These are phyloP conservation scores for Violaceomyces palustris DNA, from an alignment of 1,284 basidiomycete genomes.

Conservation along the genomic window DNA sequence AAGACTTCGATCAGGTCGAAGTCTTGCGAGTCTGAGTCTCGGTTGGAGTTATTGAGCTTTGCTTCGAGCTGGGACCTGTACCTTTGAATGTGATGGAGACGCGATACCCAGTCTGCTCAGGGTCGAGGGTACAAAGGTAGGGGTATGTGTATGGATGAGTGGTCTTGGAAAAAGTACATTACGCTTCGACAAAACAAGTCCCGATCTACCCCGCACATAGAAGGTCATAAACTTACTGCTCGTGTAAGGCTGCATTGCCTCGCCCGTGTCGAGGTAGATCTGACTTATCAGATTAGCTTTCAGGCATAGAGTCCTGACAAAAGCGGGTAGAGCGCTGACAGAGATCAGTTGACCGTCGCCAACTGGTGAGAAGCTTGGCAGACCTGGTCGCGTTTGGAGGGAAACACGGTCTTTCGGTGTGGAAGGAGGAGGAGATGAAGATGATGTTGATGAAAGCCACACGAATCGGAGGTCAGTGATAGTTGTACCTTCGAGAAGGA, in stretches of 20 bases:
- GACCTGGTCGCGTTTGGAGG: constrained; percentile 41
- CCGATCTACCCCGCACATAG: not conserved
- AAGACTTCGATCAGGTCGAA: too few species aligned
- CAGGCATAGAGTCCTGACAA: constrained; percentile 47
- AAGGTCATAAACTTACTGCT: constrained; percentile 41
- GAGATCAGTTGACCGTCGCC: constrained; percentile 48
- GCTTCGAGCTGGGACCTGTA: too few species aligned
- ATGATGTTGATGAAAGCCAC: too few species aligned
- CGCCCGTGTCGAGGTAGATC: constrained; percentile 48
- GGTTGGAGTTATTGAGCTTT: too few species aligned
- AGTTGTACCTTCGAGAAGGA: too few species aligned
- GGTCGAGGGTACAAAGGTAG: not conserved
- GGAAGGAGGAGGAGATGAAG: not conserved
- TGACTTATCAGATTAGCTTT: constrained; percentile 48
- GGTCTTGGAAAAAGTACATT: too few species aligned
- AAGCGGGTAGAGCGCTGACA: constrained; percentile 36
- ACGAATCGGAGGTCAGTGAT: too few species aligned
- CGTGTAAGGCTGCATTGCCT: constrained; percentile 45
- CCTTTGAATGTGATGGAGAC: constrained; percentile 31
- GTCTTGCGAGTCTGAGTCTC: too few species aligned
- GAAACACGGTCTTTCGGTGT: constrained; percentile 34
- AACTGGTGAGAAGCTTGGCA: constrained; percentile 48
- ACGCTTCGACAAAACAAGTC: not conserved
- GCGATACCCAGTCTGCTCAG: constrained; percentile 32
- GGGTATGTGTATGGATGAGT: too few species aligned